These are phyloP conservation scores for Penicillium occitanis DNA, from an alignment of 2,329 filamentous ascomycete species.

Conservation along the genomic window DNA sequence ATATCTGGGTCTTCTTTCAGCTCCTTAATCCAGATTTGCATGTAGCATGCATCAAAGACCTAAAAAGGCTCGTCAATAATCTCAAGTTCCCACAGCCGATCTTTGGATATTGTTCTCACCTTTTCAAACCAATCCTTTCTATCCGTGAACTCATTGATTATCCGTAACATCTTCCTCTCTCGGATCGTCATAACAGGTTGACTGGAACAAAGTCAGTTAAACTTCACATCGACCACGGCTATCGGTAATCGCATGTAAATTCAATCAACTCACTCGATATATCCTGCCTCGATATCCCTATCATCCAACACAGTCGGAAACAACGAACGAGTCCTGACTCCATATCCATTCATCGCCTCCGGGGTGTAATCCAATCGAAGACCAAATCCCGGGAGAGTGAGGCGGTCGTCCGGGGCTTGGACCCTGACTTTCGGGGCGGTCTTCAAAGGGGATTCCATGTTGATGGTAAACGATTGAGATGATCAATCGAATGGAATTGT, in stretches of 20 bases:
- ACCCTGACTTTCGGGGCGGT: conserved; percentile 15
- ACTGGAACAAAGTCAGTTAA: conserved; percentile 21
- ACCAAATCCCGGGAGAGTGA: conserved; percentile 36
- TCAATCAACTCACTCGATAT: conserved; percentile 28
- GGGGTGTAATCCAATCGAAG: conserved; percentile 33
- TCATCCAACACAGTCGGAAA: conserved; percentile 38
- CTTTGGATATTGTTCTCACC: conserved; percentile 20
- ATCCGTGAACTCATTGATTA: conserved; percentile 45
- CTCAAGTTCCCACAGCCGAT: no score
- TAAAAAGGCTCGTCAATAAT: conserved; percentile 11
- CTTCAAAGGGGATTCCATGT: conserved; percentile 15
- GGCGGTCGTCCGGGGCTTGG: conserved; percentile 18
- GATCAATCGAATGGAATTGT: neutral
- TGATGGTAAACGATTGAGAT: neutral
- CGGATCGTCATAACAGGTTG: conserved; percentile 35
- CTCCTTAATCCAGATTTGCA: conserved; percentile 35
- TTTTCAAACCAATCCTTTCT: conserved; percentile 43
- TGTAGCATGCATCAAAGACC: conserved; percentile 35
- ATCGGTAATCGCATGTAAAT: neutral
- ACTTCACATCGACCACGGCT: neutral
- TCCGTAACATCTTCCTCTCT: conserved; percentile 40
- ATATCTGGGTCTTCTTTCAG: conserved; percentile 31
- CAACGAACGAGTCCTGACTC: conserved; percentile 30
- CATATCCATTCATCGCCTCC: conserved; percentile 30
- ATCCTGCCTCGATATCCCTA: conserved; percentile 32